phyloP scores from a whole-genome alignment of 2,329 filamentous ascomycete genomes.

The Sordariomycetes sp. region DNA sequence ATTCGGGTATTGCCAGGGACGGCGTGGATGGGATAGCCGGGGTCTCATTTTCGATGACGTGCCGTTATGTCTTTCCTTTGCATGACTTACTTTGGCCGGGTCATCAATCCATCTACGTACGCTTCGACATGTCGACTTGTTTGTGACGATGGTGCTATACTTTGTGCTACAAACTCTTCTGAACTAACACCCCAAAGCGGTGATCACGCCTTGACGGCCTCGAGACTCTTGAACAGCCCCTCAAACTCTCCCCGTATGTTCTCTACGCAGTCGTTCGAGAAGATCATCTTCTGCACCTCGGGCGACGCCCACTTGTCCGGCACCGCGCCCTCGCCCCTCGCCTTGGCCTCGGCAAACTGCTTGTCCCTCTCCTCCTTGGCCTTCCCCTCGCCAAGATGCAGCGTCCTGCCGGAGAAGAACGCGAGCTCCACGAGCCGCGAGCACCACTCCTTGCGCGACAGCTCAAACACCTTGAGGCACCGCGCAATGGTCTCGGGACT shows the following conservation, averaged over 20 bases:
- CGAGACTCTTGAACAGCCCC: slow-evolving; percentile 22
- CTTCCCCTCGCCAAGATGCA: slow-evolving; percentile 44
- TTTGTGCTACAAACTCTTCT: background rate
- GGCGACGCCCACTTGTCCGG: slow-evolving; percentile 61
- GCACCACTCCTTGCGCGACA: slow-evolving; percentile 40
- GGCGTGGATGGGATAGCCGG: background rate
- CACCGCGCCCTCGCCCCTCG: slow-evolving; percentile 33
- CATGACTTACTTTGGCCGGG: background rate
- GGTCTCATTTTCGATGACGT: background rate
- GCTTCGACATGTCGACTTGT: background rate
- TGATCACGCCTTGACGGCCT: background rate
- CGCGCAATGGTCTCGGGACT: slow-evolving; percentile 26
- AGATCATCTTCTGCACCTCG: slow-evolving; percentile 54
- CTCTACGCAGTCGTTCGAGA: slow-evolving; percentile 46
- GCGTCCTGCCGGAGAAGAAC: slow-evolving; percentile 33
- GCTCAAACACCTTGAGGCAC: slow-evolving; percentile 40
- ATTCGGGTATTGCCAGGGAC: background rate
- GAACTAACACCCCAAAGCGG: background rate
- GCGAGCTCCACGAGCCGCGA: slow-evolving; percentile 39
- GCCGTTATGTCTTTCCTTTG: background rate
- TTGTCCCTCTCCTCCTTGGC: slow-evolving; percentile 45
- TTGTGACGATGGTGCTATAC: background rate
- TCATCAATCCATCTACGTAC: background rate
- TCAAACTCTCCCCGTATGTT: slow-evolving; percentile 38
- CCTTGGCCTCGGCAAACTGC: slow-evolving; percentile 37